These are phyloP conservation scores for Lyophyllum decastes DNA, from an alignment of 768 basidiomycete genomes.

Conservation along the genomic window DNA sequence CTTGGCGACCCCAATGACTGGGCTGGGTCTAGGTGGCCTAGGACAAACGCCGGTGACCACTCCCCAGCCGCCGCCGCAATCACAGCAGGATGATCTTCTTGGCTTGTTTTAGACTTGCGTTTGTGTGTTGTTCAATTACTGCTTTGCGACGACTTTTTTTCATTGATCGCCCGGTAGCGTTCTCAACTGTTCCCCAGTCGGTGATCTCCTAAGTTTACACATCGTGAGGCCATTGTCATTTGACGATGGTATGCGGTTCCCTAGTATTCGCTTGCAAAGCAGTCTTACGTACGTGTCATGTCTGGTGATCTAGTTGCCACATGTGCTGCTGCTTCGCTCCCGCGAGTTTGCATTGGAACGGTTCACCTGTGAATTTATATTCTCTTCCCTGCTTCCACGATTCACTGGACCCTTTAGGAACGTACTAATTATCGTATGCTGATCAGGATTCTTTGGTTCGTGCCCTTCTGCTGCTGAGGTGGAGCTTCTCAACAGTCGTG, in stretches of 20 bases:
- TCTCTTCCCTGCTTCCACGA: no score
- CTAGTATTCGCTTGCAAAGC: background rate
- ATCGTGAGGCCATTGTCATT: background rate
- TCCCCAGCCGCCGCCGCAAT: constrained; percentile 25
- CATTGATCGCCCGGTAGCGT: background rate
- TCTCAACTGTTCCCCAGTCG: background rate
- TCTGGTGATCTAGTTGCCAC: background rate
- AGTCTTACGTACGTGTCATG: background rate
- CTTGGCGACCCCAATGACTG: constrained; percentile 21
- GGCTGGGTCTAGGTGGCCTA: constrained; percentile 9
- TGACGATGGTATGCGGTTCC: background rate
- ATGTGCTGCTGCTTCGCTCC: background rate
- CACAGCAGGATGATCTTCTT: constrained; percentile 49
- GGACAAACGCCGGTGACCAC: constrained; percentile 16
- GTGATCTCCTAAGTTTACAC: background rate
- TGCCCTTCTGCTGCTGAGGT: no score
- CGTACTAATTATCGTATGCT: background rate
- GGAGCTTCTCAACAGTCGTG: no score
- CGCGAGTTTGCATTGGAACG: background rate
- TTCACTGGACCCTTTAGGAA: background rate
- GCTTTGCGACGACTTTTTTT: background rate
- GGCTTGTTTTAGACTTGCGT: constrained; percentile 46
- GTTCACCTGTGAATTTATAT: no score
- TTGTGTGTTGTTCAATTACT: constrained; percentile 1
- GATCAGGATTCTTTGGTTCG: background rate